These are phyloP conservation scores for Hordeum pubiflorum DNA, from an alignment of 202 grass and related monocot species.

Conservation along the genomic window DNA sequence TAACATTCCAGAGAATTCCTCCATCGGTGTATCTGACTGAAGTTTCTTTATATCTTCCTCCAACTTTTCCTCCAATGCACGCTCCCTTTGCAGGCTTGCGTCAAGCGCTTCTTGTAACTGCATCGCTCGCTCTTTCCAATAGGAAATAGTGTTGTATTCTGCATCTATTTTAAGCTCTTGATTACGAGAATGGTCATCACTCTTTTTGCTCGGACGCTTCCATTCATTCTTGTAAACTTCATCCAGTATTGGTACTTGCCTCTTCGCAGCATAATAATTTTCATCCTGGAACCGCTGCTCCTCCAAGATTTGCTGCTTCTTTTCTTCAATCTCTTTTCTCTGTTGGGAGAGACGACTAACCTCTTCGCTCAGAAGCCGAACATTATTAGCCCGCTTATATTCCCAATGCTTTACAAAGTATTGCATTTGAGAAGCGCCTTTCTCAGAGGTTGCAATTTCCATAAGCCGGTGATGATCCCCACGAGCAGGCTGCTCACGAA, in stretches of 20 bases:
- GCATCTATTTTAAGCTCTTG: constrained; percentile 58
- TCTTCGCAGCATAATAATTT: constrained; percentile 50
- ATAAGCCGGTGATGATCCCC: constrained; percentile 43
- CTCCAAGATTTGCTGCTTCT: constrained; percentile 66
- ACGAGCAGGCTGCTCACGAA: constrained; percentile 31
- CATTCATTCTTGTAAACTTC: constrained; percentile 69
- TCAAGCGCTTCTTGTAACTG: constrained; percentile 49
- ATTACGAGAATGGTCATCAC: constrained; percentile 32
- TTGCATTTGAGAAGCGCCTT: constrained; percentile 55
- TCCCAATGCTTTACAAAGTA: constrained; percentile 67
- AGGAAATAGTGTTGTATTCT: constrained; percentile 39
- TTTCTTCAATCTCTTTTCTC: constrained; percentile 77
- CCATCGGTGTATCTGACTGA: constrained; percentile 53
- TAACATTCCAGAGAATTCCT: constrained; percentile 78
- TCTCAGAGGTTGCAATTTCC: constrained; percentile 67
- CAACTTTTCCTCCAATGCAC: constrained; percentile 47
- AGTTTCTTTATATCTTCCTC: constrained; percentile 56
- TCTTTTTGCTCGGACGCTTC: constrained; percentile 37
- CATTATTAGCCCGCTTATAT: constrained; percentile 41
- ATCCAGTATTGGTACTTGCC: constrained; percentile 71
- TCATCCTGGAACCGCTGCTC: constrained; percentile 63
- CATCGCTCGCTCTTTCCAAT: constrained; percentile 62
- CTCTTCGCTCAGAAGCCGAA: constrained; percentile 60
- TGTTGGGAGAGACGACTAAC: constrained; percentile 51
- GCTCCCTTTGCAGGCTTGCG: constrained; percentile 70